Percentiles rank a stretch among this genome's conserved stretches.
Conservation (phyloP, 2,329 filamentous ascomycete genomes). For the Cordyceps cateniannulata region DNA sequence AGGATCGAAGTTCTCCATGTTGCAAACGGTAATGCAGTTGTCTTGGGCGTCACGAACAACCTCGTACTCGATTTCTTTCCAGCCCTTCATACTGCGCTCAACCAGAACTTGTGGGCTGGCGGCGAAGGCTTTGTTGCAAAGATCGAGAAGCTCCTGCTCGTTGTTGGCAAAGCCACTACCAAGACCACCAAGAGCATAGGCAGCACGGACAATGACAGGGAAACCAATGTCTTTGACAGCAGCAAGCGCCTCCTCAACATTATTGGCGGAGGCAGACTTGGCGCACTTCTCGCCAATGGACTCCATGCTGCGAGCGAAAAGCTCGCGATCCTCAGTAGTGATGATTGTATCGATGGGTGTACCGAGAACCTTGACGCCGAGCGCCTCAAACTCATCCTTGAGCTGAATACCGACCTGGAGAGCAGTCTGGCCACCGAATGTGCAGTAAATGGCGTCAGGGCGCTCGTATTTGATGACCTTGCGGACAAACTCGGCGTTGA, state of each 20-base stretch:
- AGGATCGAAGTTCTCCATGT: slow-evolving; percentile 99
- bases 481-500: slow-evolving; percentile 93
- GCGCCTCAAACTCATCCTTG: slow-evolving; percentile 89
- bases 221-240: slow-evolving; percentile 89
- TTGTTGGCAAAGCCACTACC: slow-evolving; percentile 95
- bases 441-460: slow-evolving; percentile 94
- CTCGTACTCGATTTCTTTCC: slow-evolving; percentile 99
- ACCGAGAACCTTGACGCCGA: slow-evolving; percentile 90
- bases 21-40: slow-evolving; percentile 99
- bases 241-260: slow-evolving; percentile 78
- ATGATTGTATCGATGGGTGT: slow-evolving; percentile 98
- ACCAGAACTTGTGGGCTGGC: slow-evolving; percentile 94
- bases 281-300: slow-evolving; percentile 97
- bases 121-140: slow-evolving; percentile 92
- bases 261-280: slow-evolving; percentile 90
- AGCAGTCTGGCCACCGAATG: slow-evolving; percentile 95
- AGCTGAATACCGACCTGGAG: slow-evolving; percentile 95
- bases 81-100: slow-evolving; percentile 98
- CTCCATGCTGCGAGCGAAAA: slow-evolving; percentile 97
- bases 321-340: slow-evolving; percentile 94
- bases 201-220: slow-evolving; percentile 93
- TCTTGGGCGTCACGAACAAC: slow-evolving; percentile 92
- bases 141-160: slow-evolving; percentile 70
- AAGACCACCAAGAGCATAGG: slow-evolving; percentile 89
- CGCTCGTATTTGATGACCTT: slow-evolving; percentile 95